phyloP scores from a whole-genome alignment of 306 rosid genomes.

The Quercus dentata region DNA sequence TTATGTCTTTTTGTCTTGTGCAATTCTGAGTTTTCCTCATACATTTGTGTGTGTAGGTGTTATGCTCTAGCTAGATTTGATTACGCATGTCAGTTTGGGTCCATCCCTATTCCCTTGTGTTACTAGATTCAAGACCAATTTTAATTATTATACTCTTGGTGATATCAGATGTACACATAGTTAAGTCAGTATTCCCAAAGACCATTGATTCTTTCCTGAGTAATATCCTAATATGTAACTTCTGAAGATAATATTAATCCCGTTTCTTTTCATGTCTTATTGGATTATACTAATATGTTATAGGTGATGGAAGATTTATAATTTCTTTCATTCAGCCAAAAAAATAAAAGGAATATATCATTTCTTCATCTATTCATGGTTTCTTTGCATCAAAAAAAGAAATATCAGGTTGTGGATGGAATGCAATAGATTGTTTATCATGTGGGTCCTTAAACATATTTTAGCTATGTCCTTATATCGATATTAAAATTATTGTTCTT shows the following conservation, averaged over 20 bases:
- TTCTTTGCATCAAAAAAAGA: not conserved
- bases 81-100: not conserved
- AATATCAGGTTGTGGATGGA: not conserved
- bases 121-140: not conserved
- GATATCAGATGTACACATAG: not conserved
- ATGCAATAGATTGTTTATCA: not conserved
- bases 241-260: not conserved
- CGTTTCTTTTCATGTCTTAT: not conserved
- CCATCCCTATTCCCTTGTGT: not conserved
- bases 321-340: too few relatives aligned
- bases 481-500: not conserved
- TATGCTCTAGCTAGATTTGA: too few relatives aligned
- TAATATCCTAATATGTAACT: not conserved
- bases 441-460: not conserved
- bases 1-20: not conserved
- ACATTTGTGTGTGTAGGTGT: not conserved
- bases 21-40: not conserved
- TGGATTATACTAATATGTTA: not conserved
- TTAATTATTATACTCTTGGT: not conserved
- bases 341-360: too few relatives aligned
- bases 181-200: not conserved
- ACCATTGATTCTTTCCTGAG: not conserved
- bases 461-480: not conserved
- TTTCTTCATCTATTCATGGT: not conserved
- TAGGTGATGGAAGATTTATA: not conserved